These are phyloP conservation scores for Ceratobasidium sp. DNA, from an alignment of 1,284 basidiomycete species.

Conservation along the genomic window DNA sequence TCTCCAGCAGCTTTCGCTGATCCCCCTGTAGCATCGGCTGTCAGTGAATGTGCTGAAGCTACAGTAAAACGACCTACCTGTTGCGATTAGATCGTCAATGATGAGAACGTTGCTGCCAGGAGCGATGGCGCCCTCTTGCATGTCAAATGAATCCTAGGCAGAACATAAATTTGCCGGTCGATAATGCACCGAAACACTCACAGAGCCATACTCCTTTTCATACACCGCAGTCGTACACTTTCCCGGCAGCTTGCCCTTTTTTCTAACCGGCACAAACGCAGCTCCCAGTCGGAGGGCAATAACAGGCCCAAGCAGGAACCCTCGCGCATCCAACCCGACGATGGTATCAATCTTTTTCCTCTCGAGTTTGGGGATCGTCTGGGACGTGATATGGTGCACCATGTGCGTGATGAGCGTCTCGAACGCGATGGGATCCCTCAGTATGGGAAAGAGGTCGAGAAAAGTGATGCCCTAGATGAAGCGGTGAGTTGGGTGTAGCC, in stretches of 20 bases:
- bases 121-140: constrained; percentile 89
- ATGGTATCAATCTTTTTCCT: constrained; percentile 88
- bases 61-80: constrained; percentile 66
- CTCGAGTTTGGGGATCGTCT: constrained; percentile 41
- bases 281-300: constrained; percentile 93
- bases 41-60: not conserved
- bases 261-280: constrained; percentile 96
- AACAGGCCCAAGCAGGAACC: constrained; percentile 95
- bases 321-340: constrained; percentile 95
- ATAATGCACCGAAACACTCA: constrained; percentile 58
- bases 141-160: constrained; percentile 88
- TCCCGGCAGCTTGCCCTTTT: constrained; percentile 95
- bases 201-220: constrained; percentile 93
- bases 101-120: constrained; percentile 88
- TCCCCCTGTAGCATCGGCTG: constrained; percentile 70
- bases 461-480: constrained; percentile 76
- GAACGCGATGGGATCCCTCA: constrained; percentile 85
- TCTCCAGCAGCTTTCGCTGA: constrained; percentile 95
- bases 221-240: constrained; percentile 82
- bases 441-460: constrained; percentile 91
- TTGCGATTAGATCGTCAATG: constrained; percentile 97
- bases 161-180: not conserved
- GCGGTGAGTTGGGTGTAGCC: constrained; percentile 18
- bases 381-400: constrained; percentile 74
- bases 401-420: constrained; percentile 94